A percentile compares a stretch with the other conserved stretches of the same genome.
phyloP scores from a whole-genome alignment of 345 rosid genomes.

The Gossypium sturtianum region DNA sequence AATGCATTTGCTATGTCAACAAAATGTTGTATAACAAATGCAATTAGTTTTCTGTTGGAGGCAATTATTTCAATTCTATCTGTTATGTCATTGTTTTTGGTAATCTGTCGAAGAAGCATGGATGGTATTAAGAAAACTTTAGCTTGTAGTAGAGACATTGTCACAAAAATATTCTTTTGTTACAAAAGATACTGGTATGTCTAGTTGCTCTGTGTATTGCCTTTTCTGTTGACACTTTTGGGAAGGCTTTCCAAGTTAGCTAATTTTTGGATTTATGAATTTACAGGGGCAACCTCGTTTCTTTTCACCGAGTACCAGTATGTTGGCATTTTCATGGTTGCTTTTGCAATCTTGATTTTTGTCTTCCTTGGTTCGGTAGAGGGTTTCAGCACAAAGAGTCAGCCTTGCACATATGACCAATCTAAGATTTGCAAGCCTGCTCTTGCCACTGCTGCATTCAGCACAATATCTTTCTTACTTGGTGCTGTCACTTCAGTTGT shows the following conservation, averaged over 20 bases:
- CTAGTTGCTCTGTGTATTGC: background rate
- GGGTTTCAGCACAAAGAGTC: conserved; percentile 54
- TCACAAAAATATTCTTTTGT: background rate
- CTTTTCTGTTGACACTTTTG: background rate
- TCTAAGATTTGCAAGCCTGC: background rate
- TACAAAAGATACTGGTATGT: background rate
- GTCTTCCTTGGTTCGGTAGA: conserved; percentile 57
- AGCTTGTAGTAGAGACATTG: background rate
- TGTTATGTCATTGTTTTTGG: background rate
- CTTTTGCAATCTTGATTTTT: conserved; percentile 44
- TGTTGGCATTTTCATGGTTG: conserved; percentile 49
- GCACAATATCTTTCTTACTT: conserved; percentile 61
- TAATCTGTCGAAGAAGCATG: background rate
- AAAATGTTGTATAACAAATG: background rate
- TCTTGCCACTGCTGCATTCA: conserved; percentile 65
- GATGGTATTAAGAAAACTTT: background rate
- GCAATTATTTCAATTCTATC: background rate
- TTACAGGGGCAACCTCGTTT: conserved; percentile 50
- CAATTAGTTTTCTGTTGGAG: background rate
- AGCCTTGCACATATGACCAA: conserved; percentile 51
- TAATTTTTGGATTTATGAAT: background rate
- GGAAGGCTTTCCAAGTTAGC: background rate
- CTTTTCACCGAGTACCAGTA: conserved; percentile 52
- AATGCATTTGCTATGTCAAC: background rate
- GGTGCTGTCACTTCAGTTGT: conserved; percentile 32